Evolutionary conservation across 805 yeast species (phyloP), one percentile per base, ranked within the genome.

Genomic region (Yarrowia sp.): DNA sequence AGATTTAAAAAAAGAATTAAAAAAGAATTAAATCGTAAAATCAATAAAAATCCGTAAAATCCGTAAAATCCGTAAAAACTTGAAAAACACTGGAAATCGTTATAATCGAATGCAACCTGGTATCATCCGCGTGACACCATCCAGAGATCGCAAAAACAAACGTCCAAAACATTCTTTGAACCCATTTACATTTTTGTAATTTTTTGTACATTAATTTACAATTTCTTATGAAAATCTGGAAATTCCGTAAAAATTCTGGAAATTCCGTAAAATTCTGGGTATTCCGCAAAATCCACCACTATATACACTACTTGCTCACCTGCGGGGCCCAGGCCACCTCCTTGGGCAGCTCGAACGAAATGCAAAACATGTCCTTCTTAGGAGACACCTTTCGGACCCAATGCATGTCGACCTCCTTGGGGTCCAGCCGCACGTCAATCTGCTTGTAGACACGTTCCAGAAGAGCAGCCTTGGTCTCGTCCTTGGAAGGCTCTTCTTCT

Each of bases 371-470:
- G 35, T 93, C 93, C 73, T 95, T 95, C 6, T 98, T 90, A 4
- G 99, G 99, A 0, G 99, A 93, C 8, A 95, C 99, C 73, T 86
- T 87, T 73, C 99, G 85, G 10, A 95, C 99, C 68, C 88, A 78
- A 71, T 93, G 98, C 76, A 93, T 89, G 0, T 76, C 71, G 40
- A 89, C 75, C 0, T 77, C 73, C 3, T 79, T 80, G 14, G 84
- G 77, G 0, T 78, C 68, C 9, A 84, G 76, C 0, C 82, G 78
- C 70, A 72, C 80, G 2, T 80, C 78, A 38, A 88, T 74, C 17
- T 81, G 74, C 4, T 78, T 69, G 69, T 82, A 76, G 3, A 84
- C 81, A 62, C 85, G 82, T n/a, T 71, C 67, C 66, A 87, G 86
- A 7, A 92, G 82, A 69, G 96, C 81, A n/a, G 70, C 75, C 61